These are phyloP conservation scores for Bombardia bombarda DNA, from an alignment of 495 filamentous ascomycete genomes.

Conservation along the genomic window DNA sequence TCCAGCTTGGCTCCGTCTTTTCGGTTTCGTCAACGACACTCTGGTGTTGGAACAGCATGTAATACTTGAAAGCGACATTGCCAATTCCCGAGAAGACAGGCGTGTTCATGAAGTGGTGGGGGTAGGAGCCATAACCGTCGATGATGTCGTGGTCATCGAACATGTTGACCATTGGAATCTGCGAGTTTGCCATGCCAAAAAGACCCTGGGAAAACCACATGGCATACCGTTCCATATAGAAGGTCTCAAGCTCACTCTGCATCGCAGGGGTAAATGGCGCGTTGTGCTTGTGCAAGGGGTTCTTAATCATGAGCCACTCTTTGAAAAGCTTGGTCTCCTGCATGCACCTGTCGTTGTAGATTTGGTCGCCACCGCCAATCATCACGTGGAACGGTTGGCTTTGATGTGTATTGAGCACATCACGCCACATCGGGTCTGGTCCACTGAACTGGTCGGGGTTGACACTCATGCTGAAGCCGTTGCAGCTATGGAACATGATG, in stretches of 20 bases:
- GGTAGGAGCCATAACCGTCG: constrained; percentile 91
- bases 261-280: constrained; percentile 65
- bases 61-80: constrained; percentile 92
- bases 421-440: constrained; percentile 93
- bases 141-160: constrained; percentile 98
- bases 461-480: constrained; percentile 81
- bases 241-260: constrained; percentile 75
- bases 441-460: constrained; percentile 74
- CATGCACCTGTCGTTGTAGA: constrained; percentile 85
- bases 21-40: constrained; percentile 71
- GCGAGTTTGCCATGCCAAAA: constrained; percentile 83
- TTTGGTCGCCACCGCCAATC: constrained; percentile 94
- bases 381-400: constrained; percentile 94
- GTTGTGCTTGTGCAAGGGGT: constrained; percentile 67
- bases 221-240: constrained; percentile 79
- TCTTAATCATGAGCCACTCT: constrained; percentile 77
- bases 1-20: constrained; percentile 82
- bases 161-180: constrained; percentile 98
- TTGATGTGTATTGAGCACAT: constrained; percentile 89
- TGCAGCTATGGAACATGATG: constrained; percentile 96
- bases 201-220: constrained; percentile 93
- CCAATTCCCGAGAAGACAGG: constrained; percentile 85
- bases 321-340: constrained; percentile 64
- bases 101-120: constrained; percentile 85
- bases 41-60: constrained; percentile 97